Evolutionary conservation across 495 filamentous ascomycete species (phyloP).

Genomic region (Clohesyomyces aquaticus): DNA sequence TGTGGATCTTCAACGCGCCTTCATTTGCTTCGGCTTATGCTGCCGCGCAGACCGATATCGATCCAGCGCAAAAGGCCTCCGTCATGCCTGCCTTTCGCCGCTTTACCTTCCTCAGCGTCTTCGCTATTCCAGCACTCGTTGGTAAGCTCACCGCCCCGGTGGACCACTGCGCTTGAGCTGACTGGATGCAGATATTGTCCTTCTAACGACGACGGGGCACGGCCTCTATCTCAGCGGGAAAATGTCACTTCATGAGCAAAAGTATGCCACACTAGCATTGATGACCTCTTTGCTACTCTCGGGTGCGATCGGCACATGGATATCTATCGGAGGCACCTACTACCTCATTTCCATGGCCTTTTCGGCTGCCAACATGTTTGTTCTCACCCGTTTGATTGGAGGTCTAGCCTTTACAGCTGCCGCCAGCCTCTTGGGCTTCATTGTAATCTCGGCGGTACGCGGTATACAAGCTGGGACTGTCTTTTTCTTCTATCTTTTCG

Average conservation of each 20-base stretch:
- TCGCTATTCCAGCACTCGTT: slow-evolving; percentile 63
- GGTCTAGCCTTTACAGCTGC: slow-evolving; percentile 60
- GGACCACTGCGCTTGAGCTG: neutral
- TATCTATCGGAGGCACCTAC: slow-evolving; percentile 61
- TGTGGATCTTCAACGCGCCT: slow-evolving; percentile 56
- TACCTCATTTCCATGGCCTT: slow-evolving; percentile 65
- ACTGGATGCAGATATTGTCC: slow-evolving; percentile 53
- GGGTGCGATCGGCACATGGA: slow-evolving; percentile 64
- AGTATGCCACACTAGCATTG: slow-evolving; percentile 59
- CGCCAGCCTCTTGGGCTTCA: slow-evolving; percentile 55
- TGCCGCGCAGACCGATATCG: slow-evolving; percentile 60
- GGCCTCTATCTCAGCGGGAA: slow-evolving; percentile 61
- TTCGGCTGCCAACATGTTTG: slow-evolving; percentile 63
- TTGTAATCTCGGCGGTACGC: slow-evolving; percentile 51
- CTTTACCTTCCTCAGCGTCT: slow-evolving; percentile 63
- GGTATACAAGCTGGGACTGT: slow-evolving; percentile 42
- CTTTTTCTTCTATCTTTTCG: slow-evolving; percentile 46
- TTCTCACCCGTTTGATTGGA: slow-evolving; percentile 61
- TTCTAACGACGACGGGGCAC: slow-evolving; percentile 61
- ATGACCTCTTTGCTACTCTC: slow-evolving; percentile 62
- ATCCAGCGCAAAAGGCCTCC: slow-evolving; percentile 54
- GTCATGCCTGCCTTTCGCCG: slow-evolving; percentile 55
- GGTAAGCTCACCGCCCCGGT: slow-evolving; percentile 16
- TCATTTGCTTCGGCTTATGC: slow-evolving; percentile 58
- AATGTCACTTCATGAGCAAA: slow-evolving; percentile 56